Evolutionary conservation across 495 filamentous ascomycete genomes (phyloP), one percentile per base, ranked within the genome.

Genomic region (Bacidia rubella): DNA sequence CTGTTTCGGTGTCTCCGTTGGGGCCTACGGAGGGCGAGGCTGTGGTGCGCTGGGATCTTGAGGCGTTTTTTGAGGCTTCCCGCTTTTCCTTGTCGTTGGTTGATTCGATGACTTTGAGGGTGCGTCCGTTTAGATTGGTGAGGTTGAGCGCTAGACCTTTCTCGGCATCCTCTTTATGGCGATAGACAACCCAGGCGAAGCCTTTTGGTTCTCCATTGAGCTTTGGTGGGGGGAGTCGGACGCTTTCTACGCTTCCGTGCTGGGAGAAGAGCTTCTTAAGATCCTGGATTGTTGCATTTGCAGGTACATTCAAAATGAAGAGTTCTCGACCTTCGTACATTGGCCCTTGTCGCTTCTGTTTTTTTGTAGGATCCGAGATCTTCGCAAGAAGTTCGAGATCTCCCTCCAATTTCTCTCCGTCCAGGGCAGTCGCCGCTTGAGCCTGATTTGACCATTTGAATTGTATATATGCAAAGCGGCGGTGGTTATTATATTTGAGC

Each of bases 391-490:
- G 70, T 54, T 74, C 80, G 51, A 79, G 78, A 27, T 76, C 74
- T 24, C 77, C 72, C 27, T 82, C 86, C 2, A 87, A 61, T 11
- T 74, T 63, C 52, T 75, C 80, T 5, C 84, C 83, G 62, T 95
- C 74, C 32, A 94, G 69, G 25, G 77, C 66, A 1, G 79, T 84
- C 2, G 88, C 87, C 26, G 74, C 74, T 20, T 75, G 71, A 1
- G 87, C 85, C 21, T 77, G 73, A 3, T 70, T 71, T 1, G 78
- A 63, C 29, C 78, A 78, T 38, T 80, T 73, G 65, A 95, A 96
- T 43, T 93, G 85, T 7, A 95, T 73, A 63, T 98, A 98, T 66
- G 87, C 95, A 68, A 98, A 98, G 3, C 90, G 82, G 26, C 92
- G 85, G 59, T 82, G 80, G 4, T 83, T 85, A 58, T 95, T 86